Percentiles rank a stretch among this genome's conserved stretches.
These are phyloP conservation scores for Prunus mira DNA, from an alignment of 306 rosid species.

Conservation along the genomic window DNA sequence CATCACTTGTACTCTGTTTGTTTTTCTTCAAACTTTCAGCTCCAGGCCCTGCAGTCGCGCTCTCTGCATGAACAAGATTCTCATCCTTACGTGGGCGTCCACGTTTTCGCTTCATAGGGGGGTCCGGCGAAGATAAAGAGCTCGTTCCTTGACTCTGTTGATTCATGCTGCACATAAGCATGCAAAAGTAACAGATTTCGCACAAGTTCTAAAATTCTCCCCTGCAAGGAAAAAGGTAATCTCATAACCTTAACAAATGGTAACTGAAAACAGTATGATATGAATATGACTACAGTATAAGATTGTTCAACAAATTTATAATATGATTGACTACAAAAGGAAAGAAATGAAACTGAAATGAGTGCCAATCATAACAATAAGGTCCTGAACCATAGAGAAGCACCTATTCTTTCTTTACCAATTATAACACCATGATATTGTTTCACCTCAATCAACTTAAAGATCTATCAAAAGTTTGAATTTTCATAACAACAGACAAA, in stretches of 20 bases:
- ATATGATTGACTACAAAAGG: not conserved
- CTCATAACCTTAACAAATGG: not conserved
- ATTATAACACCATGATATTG: not conserved
- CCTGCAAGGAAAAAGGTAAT: conserved; percentile 25
- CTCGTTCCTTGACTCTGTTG: conserved; percentile 40
- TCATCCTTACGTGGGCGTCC: conserved; percentile 69
- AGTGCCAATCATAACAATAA: not conserved
- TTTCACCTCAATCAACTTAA: not conserved
- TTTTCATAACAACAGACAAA: not conserved
- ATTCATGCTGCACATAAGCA: conserved; percentile 37
- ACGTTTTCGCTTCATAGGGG: conserved; percentile 57
- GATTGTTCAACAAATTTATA: not conserved
- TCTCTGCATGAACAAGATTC: conserved; percentile 21
- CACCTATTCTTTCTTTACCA: not conserved
- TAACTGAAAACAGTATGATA: not conserved
- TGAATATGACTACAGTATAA: not conserved
- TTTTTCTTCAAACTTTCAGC: conserved; percentile 28
- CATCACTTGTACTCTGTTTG: conserved; percentile 29
- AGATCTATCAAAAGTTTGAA: not conserved
- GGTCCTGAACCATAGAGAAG: not conserved
- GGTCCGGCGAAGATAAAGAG: conserved; percentile 20
- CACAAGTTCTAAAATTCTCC: not conserved
- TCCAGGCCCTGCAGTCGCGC: conserved; percentile 7
- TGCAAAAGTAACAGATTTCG: conserved; percentile 6
- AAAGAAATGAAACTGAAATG: not conserved